Base-by-base conservation (phyloP, 164 flowering plant genomes). In the Dillenia suffruticosa region DNA sequence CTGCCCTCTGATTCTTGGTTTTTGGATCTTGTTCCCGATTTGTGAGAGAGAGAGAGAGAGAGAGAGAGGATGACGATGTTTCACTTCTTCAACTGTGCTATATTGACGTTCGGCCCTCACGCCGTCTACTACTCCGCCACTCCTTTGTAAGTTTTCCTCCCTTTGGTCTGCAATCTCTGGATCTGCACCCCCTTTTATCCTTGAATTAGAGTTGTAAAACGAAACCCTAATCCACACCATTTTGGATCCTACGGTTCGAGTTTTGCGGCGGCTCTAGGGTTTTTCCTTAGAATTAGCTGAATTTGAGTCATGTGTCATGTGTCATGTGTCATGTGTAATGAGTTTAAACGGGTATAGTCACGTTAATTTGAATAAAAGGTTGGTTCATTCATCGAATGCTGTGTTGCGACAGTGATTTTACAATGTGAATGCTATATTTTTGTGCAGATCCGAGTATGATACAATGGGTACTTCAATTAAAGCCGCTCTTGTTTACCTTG, bases 81-180 rank as follows among this genome's bases (percentile, higher is more conserved):
- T 57, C 98, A 93, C 85, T 93, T 93, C 88, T 84, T 91, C 84
- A 93, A 93, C 86, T 93, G 98, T 45, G 98, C 98, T 9, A 84
- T 90, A 58, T 81, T 93, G 24, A 93, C 98, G 1, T 93, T 93
- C 67, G 96, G 96, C 48, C 98, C 98, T 70, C 98, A 94, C 79
- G 96, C 96, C 63, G 92, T 94, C 56, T 94, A 91, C 83, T 94
- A 94, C 81, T 89, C 98, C 16, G 98, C 97, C 51, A 94, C 98
- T 9, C 97, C 98, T 1, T 56, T 94, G 98, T 94, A 68, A 65
- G 89, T 70, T 48, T 16, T 49, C 24, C 11, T 22, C 10, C 49
- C 55, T 22, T 15, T 44, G 16, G 13, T 12, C 12, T 15, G 26
- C 16, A 51, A 47, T 9, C 46, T 12, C 48, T 60, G 26, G 49